phyloP scores from a whole-genome alignment of 768 basidiomycete genomes.

The Lentinula edodes region DNA sequence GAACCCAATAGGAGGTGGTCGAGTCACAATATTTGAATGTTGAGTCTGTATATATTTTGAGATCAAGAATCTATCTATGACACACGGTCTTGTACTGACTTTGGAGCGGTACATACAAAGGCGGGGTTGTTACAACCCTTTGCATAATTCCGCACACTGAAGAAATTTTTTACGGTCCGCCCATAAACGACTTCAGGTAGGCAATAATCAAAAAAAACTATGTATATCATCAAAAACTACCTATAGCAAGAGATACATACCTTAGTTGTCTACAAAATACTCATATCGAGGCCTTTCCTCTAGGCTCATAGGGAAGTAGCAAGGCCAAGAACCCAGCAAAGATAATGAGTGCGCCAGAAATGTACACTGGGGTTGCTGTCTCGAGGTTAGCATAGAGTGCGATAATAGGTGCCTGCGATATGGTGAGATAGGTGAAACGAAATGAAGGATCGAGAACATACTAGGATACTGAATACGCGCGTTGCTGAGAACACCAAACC shows the following conservation, averaged over 20 bases:
- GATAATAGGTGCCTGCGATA: constrained; percentile 60
- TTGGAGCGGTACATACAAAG: no score
- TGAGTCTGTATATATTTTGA: no score
- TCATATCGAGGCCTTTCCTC: constrained; percentile 68
- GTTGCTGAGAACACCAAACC: constrained; percentile 55
- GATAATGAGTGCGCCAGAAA: constrained; percentile 60
- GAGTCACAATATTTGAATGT: no score
- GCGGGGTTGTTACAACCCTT: no score
- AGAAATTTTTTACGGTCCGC: no score
- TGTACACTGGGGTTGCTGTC: constrained; percentile 67
- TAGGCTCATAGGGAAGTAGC: constrained; percentile 66
- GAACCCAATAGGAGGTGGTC: no score
- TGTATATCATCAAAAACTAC: background rate
- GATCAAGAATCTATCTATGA: no score
- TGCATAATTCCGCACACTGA: no score
- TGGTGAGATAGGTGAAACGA: background rate
- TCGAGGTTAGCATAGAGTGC: constrained; percentile 62
- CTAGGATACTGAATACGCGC: constrained; percentile 66
- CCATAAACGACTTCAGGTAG: no score
- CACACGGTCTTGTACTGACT: no score
- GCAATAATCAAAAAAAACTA: no score
- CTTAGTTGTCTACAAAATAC: background rate
- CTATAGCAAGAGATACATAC: background rate
- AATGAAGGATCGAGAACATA: constrained; percentile 23
- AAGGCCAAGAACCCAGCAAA: constrained; percentile 54